Evolutionary conservation across 2,329 filamentous ascomycete species (phyloP).

Genomic region (Chalara sp.): DNA sequence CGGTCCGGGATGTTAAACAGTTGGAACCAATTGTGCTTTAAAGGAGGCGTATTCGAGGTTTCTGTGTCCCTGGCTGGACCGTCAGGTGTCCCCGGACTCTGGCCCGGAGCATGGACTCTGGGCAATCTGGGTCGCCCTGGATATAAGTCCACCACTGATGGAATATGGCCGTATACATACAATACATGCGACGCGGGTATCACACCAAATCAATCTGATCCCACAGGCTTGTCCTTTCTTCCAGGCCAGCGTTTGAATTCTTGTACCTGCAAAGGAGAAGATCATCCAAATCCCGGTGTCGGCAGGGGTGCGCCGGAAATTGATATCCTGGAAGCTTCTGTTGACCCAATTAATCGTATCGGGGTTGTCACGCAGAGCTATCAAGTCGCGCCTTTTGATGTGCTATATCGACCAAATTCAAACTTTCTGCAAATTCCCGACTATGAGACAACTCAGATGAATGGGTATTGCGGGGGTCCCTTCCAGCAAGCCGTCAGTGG

Average conservation of each 20-base stretch:
- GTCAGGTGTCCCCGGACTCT: constrained; percentile 39
- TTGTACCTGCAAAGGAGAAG: constrained; percentile 55
- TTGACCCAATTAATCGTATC: constrained; percentile 28
- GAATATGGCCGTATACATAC: constrained; percentile 49
- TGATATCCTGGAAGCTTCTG: constrained; percentile 59
- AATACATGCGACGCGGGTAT: constrained; percentile 54
- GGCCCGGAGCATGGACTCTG: constrained; percentile 48
- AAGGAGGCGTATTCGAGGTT: constrained; percentile 45
- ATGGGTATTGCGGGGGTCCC: constrained; percentile 45
- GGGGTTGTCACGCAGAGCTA: constrained; percentile 31
- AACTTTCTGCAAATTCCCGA: constrained; percentile 44
- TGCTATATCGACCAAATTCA: constrained; percentile 44
- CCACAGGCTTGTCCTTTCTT: constrained; percentile 57
- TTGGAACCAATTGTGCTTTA: constrained; percentile 49
- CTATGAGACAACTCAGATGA: constrained; percentile 39
- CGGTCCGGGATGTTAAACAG: constrained; percentile 45
- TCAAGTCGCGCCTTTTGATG: constrained; percentile 33
- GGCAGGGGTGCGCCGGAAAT: constrained; percentile 64
- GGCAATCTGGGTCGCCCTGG: constrained; percentile 47
- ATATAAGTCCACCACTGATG: constrained; percentile 44
- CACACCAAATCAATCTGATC: constrained; percentile 61
- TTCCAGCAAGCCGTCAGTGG: constrained; percentile 50
- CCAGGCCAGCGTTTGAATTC: constrained; percentile 63
- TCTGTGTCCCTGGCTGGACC: constrained; percentile 45
- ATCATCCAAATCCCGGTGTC: constrained; percentile 58